Conservation (phyloP, 352 stramenopile genomes). For the Phytophthora ramorum region DNA sequence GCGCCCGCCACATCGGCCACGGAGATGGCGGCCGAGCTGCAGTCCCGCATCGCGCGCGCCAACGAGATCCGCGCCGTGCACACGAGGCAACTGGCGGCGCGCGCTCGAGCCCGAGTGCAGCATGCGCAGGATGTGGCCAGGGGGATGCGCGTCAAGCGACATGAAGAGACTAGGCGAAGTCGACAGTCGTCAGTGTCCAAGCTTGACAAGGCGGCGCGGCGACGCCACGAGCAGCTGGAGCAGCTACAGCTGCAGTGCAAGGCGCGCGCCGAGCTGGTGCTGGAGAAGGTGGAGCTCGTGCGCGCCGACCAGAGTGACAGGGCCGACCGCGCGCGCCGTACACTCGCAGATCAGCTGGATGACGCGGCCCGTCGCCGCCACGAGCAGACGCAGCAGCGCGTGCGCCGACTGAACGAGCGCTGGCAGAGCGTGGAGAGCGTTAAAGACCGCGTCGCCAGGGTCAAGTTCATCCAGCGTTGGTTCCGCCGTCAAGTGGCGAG, state of each 20-base stretch:
- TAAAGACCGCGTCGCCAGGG: slow-evolving; percentile 62
- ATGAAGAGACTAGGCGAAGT: slow-evolving; percentile 44
- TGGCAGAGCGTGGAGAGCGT: slow-evolving; percentile 79
- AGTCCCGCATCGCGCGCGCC: slow-evolving; percentile 59
- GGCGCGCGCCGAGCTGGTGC: slow-evolving; percentile 48
- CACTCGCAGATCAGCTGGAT: slow-evolving; percentile 55
- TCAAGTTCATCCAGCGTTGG: slow-evolving; percentile 84
- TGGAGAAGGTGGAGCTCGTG: slow-evolving; percentile 63
- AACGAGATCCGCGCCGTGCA: slow-evolving; percentile 50
- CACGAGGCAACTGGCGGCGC: slow-evolving; percentile 49
- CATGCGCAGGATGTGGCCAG: slow-evolving; percentile 64
- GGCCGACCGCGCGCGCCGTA: slow-evolving; percentile 41
- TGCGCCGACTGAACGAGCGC: slow-evolving; percentile 55
- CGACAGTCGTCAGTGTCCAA: slow-evolving; percentile 48
- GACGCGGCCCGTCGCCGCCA: slow-evolving; percentile 56
- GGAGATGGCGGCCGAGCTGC: slow-evolving; percentile 39
- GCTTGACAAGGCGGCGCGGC: slow-evolving; percentile 52
- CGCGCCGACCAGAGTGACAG: slow-evolving; percentile 52
- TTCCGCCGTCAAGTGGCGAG: slow-evolving; percentile 59
- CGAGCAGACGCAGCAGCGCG: slow-evolving; percentile 60
- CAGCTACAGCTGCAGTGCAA: slow-evolving; percentile 57
- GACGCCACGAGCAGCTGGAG: slow-evolving; percentile 51
- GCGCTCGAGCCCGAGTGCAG: slow-evolving; percentile 56
- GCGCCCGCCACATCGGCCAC: slow-evolving; percentile 8
- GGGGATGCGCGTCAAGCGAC: slow-evolving; percentile 58